Evolutionary conservation across 1,284 basidiomycete species (phyloP).

Genomic region (Tylopilus sp.): DNA sequence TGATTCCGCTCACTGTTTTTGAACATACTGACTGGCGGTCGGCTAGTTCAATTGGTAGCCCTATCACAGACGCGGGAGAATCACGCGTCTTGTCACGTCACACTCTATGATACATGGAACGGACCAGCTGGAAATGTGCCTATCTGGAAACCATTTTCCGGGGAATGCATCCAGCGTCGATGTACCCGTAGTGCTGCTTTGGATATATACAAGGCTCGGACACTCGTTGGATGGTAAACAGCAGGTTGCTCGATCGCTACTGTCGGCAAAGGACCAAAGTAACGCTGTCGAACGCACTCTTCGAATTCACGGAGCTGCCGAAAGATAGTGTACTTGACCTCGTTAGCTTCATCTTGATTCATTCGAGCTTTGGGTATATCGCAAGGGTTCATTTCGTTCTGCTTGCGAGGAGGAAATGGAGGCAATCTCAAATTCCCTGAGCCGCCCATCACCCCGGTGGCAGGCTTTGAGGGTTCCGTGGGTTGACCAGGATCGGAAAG

Average conservation of each 20-base stretch:
- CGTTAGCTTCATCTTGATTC: constrained; percentile 58
- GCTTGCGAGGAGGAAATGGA: constrained; percentile 67
- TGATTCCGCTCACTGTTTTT: constrained; percentile 13
- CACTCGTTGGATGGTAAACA: constrained; percentile 90
- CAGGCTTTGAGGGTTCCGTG: constrained; percentile 16
- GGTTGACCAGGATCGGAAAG: constrained; percentile 40
- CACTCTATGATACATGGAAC: constrained; percentile 27
- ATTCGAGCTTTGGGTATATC: constrained; percentile 58
- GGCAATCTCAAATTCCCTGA: constrained; percentile 70
- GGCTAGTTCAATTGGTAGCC: too few relatives aligned
- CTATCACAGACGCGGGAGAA: constrained; percentile 27
- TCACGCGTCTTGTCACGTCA: constrained; percentile 28
- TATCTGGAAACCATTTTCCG: constrained; percentile 39
- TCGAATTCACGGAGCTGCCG: constrained; percentile 73
- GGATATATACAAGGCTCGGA: constrained; percentile 81
- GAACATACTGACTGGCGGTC: constrained; percentile 16
- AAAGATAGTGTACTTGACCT: constrained; percentile 57
- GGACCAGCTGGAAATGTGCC: constrained; percentile 42
- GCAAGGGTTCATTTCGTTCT: constrained; percentile 45
- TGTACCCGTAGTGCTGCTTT: constrained; percentile 70
- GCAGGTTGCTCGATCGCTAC: constrained; percentile 50
- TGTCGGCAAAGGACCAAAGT: constrained; percentile 12
- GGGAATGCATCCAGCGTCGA: constrained; percentile 73
- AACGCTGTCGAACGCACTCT: constrained; percentile 44
- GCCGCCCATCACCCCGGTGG: constrained; percentile 26